Percentiles rank a stretch among this genome's conserved stretches.
Conservation (phyloP, 306 rosid genomes). For the Acacia crassicarpa region DNA sequence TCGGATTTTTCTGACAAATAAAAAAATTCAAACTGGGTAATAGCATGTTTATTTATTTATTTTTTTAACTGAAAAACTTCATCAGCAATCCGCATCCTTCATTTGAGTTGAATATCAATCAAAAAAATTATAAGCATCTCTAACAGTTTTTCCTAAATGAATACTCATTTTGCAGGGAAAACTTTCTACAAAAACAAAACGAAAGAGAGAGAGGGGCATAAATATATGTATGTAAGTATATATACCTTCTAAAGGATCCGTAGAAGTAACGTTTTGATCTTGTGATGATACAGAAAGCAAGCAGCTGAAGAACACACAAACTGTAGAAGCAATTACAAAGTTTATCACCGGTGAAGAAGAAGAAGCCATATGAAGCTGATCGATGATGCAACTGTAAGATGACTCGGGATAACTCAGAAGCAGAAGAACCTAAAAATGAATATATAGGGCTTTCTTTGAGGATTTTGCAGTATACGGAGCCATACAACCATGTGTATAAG, state of each 20-base stretch:
- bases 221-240: background rate
- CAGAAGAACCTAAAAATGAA: background rate
- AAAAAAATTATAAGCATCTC: too few relatives aligned
- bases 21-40: too few relatives aligned
- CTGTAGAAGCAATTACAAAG: conserved; percentile 12
- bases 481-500: too few relatives aligned
- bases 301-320: conserved; percentile 28
- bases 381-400: background rate
- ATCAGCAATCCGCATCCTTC: too few relatives aligned
- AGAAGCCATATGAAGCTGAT: background rate
- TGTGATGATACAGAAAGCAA: conserved; percentile 20
- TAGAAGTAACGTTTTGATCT: conserved; percentile 41
- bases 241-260: conserved; percentile 68
- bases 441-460: background rate
- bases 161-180: too few relatives aligned
- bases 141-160: too few relatives aligned
- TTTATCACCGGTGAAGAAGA: background rate
- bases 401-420: background rate
- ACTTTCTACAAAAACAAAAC: background rate
- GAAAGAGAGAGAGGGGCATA: background rate
- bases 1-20: too few relatives aligned
- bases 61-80: too few relatives aligned
- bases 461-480: background rate
- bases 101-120: too few relatives aligned
- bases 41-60: too few relatives aligned